A percentile compares a stretch with the other conserved stretches of the same genome.
phyloP scores from a whole-genome alignment of 345 rosid species.

The Limnanthes douglasii region DNA sequence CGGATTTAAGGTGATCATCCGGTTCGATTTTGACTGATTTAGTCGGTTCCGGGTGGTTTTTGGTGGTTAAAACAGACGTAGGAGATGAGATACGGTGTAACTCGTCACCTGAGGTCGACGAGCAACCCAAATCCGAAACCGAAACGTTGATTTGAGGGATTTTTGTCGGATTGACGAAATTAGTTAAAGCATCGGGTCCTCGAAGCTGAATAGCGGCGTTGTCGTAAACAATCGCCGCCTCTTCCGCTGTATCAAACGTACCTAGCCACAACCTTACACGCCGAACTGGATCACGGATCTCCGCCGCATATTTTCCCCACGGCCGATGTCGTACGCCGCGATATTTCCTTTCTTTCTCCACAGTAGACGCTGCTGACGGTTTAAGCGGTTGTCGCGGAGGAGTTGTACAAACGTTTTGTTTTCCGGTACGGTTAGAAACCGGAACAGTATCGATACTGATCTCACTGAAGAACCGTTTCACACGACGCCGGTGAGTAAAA shows the following conservation, averaged over 20 bases:
- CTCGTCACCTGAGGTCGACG: slow-evolving; percentile 60
- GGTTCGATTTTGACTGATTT: no score
- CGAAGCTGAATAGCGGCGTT: slow-evolving; percentile 83
- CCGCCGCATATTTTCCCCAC: slow-evolving; percentile 99
- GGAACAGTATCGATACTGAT: slow-evolving; percentile 36
- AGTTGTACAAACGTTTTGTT: slow-evolving; percentile 9
- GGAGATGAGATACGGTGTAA: slow-evolving; percentile 49
- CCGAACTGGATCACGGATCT: slow-evolving; percentile 90
- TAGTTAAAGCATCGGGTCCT: slow-evolving; percentile 78
- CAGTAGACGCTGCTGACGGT: neutral
- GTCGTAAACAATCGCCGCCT: slow-evolving; percentile 90
- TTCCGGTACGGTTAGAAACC: slow-evolving; percentile 9
- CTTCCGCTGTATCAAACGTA: slow-evolving; percentile 82
- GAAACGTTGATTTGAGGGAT: slow-evolving; percentile 9
- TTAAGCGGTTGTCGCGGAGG: slow-evolving; percentile 10
- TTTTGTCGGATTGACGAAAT: slow-evolving; percentile 37
- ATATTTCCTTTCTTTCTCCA: slow-evolving; percentile 30
- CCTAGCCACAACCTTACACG: slow-evolving; percentile 85
- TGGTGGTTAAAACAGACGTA: slow-evolving; percentile 61
- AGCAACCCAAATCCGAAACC: slow-evolving; percentile 31
- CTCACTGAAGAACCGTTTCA: slow-evolving; percentile 60
- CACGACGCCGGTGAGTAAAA: slow-evolving; percentile 31
- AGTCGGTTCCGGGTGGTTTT: slow-evolving; percentile 17
- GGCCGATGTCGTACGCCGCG: slow-evolving; percentile 92
- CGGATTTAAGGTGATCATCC: no score